A percentile compares a stretch with the other conserved stretches of the same genome.
These are phyloP conservation scores for Sclerospora graminicola DNA, from an alignment of 352 stramenopile species.

Conservation along the genomic window DNA sequence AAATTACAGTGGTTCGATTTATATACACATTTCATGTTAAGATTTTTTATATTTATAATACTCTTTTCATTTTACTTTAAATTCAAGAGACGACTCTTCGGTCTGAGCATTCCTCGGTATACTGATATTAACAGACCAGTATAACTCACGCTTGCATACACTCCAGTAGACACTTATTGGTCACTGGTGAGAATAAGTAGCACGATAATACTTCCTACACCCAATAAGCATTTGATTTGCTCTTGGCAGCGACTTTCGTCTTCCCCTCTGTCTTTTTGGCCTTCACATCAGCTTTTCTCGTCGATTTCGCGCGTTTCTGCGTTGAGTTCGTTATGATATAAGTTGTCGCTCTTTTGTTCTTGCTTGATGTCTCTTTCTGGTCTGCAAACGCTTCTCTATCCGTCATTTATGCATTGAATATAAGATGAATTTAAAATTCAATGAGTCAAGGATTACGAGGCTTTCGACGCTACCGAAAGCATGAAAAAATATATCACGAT, in stretches of 20 bases:
- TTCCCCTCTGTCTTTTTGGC: constrained; percentile 6
- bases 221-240: constrained; percentile 3
- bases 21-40: too few species aligned
- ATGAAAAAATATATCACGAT: constrained; percentile 6
- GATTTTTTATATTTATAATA: too few species aligned
- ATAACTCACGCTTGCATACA: too few species aligned
- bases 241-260: constrained; percentile 1
- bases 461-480: constrained; percentile 1
- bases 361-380: neutral
- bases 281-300: constrained; percentile 11
- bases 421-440: constrained; percentile 13
- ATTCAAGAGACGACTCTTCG: too few species aligned
- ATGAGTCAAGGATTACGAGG: constrained; percentile 1
- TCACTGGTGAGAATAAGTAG: too few species aligned
- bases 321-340: constrained; percentile 5
- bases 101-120: too few species aligned
- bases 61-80: too few species aligned
- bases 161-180: too few species aligned
- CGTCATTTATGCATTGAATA: constrained; percentile 14
- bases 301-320: constrained; percentile 21
- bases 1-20: too few species aligned
- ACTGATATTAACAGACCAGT: too few species aligned
- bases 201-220: too few species aligned
- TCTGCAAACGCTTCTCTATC: constrained; percentile 1
- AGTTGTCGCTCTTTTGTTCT: too few species aligned